Evolutionary conservation across 192 early-diverging fungal genomes (phyloP), one percentile per base, ranked within the genome.

Genomic region (Coemansia sp.): DNA sequence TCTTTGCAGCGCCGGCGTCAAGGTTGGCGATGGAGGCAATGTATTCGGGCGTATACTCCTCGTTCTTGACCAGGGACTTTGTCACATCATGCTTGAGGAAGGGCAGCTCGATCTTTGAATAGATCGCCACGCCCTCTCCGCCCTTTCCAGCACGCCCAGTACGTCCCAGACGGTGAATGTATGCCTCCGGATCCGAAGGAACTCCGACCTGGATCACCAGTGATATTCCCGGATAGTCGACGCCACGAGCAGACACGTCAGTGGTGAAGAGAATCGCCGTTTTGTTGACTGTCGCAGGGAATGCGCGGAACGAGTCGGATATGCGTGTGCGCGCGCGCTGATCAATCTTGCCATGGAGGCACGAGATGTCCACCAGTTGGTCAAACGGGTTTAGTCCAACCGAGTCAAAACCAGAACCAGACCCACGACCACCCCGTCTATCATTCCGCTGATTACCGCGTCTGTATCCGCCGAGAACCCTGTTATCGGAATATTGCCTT

Each of bases 201-300:
- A 92, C 79, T 59, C 95, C 96, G 33, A 94, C 68, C 74, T 97
- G 94, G 38, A 99, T 61, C 20, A 99, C 95, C 50, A 95, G 82
- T 0, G 87, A 87, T 6, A 99, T 96, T 69, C 88, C 88, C 14
- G 95, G 95, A 59, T 97, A 98, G 74, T 99, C 97, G 27, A 99
- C 92, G 42, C 97, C 97, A 61, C 97, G 91, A 40, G 97, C 95
- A 57, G 94, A 94, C 2, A 99, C 94, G 70, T 97, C 97, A 1
- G 93, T 91, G 1, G 97, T 97, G 62, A 98, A 86, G 59, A 99
- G 81, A 36, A 98, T 86, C 38, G 83, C 71, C 10, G 66, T 62
- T 22, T 70, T 79, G 40, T 83, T 72, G 17, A 50, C 64, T 9
- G 30, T 38, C 27, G 62, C 47, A 14, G 70, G 65, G 47, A 75